Evolutionary conservation across 176 grass and related monocot genomes (phyloP).

Genomic region (Saccharum officinarum): DNA sequence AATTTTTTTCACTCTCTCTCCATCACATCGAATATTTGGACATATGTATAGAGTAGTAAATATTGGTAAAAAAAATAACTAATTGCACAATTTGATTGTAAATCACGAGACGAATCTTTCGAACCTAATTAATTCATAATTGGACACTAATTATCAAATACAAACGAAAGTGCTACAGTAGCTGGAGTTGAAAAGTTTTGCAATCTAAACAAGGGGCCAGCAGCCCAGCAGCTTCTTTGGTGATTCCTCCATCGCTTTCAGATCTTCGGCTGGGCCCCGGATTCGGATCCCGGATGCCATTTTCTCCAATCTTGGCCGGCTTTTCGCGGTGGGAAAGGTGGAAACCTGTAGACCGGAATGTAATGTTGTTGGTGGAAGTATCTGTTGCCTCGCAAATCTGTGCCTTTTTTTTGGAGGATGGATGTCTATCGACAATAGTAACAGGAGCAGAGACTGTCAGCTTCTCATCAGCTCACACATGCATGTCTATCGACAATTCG

Average conservation of each 20-base stretch:
- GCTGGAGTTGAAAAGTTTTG: no score
- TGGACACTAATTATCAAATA: no score
- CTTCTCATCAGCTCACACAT: background rate
- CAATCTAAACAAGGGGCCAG: no score
- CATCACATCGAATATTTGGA: no score
- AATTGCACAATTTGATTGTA: no score
- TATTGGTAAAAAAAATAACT: no score
- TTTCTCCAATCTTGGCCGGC: background rate
- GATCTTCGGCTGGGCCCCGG: conserved; percentile 45
- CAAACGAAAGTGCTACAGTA: no score
- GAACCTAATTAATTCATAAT: no score
- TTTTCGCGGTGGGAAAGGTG: background rate
- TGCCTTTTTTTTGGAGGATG: background rate
- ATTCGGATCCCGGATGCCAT: conserved; percentile 14
- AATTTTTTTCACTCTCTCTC: no score
- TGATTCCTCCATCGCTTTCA: conserved; percentile 50
- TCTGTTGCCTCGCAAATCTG: background rate
- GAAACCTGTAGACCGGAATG: conserved; percentile 2
- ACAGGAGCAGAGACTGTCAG: background rate
- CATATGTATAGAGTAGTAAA: no score
- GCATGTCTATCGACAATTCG: background rate
- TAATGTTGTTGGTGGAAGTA: background rate
- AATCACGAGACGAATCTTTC: no score
- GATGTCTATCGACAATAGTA: background rate
- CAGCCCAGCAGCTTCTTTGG: conserved; percentile 17